Conservation (phyloP, 2,329 filamentous ascomycete genomes). For the Intubia oerlemansii region DNA sequence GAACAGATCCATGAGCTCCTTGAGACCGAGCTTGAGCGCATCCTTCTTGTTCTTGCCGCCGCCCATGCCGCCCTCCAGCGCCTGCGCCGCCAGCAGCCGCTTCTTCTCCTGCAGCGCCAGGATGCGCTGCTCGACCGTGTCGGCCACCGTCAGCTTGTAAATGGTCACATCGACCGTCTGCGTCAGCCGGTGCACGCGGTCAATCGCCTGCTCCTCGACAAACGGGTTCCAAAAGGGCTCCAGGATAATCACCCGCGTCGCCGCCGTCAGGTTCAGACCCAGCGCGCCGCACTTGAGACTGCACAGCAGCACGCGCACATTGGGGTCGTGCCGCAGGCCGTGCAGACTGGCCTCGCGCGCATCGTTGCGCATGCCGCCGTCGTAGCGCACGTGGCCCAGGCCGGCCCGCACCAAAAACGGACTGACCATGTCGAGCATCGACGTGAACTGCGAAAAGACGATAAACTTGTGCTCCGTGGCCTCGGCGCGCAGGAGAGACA, state of each 20-base stretch:
- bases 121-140: slow-evolving; percentile 84
- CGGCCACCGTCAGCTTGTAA: slow-evolving; percentile 75
- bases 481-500: slow-evolving; percentile 63
- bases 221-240: slow-evolving; percentile 99
- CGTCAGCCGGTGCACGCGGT: slow-evolving; percentile 93
- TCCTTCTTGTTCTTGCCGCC: slow-evolving; percentile 18
- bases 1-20: slow-evolving; percentile 86
- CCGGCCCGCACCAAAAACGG: slow-evolving; percentile 62
- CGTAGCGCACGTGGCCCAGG: slow-evolving; percentile 72
- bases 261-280: slow-evolving; percentile 84
- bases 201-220: slow-evolving; percentile 96
- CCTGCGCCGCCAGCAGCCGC: slow-evolving; percentile 70
- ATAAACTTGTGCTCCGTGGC: slow-evolving; percentile 81
- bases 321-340: slow-evolving; percentile 50
- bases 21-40: slow-evolving; percentile 65
- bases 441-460: slow-evolving; percentile 95
- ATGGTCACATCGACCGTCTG: slow-evolving; percentile 89
- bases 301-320: slow-evolving; percentile 69
- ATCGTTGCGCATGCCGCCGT: slow-evolving; percentile 89
- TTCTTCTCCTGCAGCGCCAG: slow-evolving; percentile 90
- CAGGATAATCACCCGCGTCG: slow-evolving; percentile 79
- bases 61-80: slow-evolving; percentile 56
- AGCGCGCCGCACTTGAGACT: slow-evolving; percentile 85
- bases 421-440: slow-evolving; percentile 91
- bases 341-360: slow-evolving; percentile 70